A percentile compares a stretch with the other conserved stretches of the same genome.
Evolutionary conservation across 1,284 basidiomycete species (phyloP).

Genomic region (Taiwanofungus camphoratus): DNA sequence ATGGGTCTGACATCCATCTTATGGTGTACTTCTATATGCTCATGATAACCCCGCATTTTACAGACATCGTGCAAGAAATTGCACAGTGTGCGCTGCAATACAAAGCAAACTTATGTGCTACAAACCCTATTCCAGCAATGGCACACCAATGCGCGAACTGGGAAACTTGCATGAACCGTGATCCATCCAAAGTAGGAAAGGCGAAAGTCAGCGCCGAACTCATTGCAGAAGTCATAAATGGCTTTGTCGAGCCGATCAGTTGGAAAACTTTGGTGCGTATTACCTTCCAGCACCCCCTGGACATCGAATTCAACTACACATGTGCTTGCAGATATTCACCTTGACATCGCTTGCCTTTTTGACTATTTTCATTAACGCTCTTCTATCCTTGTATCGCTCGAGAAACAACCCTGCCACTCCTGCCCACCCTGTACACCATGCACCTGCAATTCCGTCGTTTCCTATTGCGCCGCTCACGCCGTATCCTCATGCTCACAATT

Average conservation of each 20-base stretch:
- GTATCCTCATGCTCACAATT: slow-evolving; percentile 38
- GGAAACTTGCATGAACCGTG: slow-evolving; percentile 96
- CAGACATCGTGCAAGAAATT: slow-evolving; percentile 78
- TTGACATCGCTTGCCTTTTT: slow-evolving; percentile 75
- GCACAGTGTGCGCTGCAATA: slow-evolving; percentile 75
- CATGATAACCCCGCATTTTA: neutral
- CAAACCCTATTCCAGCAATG: slow-evolving; percentile 78
- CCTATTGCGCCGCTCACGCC: slow-evolving; percentile 37
- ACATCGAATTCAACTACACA: neutral
- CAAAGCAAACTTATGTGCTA: slow-evolving; percentile 80
- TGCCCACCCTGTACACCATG: slow-evolving; percentile 12
- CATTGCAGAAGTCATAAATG: slow-evolving; percentile 92
- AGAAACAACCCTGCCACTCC: slow-evolving; percentile 32
- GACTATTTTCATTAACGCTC: slow-evolving; percentile 78
- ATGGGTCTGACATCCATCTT: slow-evolving; percentile 54
- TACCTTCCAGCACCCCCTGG: neutral
- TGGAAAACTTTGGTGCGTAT: slow-evolving; percentile 88
- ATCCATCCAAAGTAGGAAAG: slow-evolving; percentile 85
- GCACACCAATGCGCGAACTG: slow-evolving; percentile 77
- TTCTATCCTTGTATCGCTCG: slow-evolving; percentile 72
- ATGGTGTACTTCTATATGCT: neutral
- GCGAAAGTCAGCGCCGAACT: slow-evolving; percentile 91
- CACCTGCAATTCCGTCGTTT: slow-evolving; percentile 29
- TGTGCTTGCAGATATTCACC: slow-evolving; percentile 61
- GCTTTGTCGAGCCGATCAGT: slow-evolving; percentile 94